A percentile compares a stretch with the other conserved stretches of the same genome.
phyloP scores from a whole-genome alignment of 2,329 filamentous ascomycete genomes.

The Alternaria metachromatica region DNA sequence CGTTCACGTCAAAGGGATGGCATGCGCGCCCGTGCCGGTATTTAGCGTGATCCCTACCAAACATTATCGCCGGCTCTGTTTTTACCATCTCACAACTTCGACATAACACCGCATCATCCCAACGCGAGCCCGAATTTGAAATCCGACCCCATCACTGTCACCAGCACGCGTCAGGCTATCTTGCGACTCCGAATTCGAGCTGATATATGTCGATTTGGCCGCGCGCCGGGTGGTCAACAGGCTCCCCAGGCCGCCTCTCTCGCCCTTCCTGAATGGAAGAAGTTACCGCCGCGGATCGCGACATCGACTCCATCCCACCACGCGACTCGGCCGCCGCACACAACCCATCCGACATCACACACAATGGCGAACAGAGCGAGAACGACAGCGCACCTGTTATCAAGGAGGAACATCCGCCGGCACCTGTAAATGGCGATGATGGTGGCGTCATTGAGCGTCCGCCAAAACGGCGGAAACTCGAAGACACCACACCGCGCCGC shows the following conservation, averaged over 20 bases:
- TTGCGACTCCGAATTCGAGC: slow-evolving; percentile 30
- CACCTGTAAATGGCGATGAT: slow-evolving; percentile 26
- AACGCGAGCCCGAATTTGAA: slow-evolving; percentile 32
- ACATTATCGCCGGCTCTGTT: slow-evolving; percentile 20
- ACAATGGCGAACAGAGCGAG: slow-evolving; percentile 15
- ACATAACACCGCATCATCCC: slow-evolving; percentile 41
- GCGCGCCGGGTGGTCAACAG: slow-evolving; percentile 42
- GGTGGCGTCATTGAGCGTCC: slow-evolving; percentile 39
- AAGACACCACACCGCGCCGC: slow-evolving; percentile 44
- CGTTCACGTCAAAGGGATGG: slow-evolving; percentile 5
- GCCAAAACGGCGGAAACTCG: slow-evolving; percentile 69
- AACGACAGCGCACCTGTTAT: slow-evolving; percentile 37
- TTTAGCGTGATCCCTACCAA: slow-evolving; percentile 18
- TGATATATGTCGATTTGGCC: slow-evolving; percentile 39
- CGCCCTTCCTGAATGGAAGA: slow-evolving; percentile 41
- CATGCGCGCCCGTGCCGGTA: slow-evolving; percentile 15
- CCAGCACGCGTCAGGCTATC: slow-evolving; percentile 23
- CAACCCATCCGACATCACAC: slow-evolving; percentile 26
- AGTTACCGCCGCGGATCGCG: slow-evolving; percentile 40
- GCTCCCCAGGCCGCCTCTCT: slow-evolving; percentile 34
- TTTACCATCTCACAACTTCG: slow-evolving; percentile 28
- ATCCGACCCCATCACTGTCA: slow-evolving; percentile 40
- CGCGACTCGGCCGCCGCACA: slow-evolving; percentile 27
- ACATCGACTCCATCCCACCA: slow-evolving; percentile 36
- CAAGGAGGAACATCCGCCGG: slow-evolving; percentile 31